Base-by-base conservation (phyloP, 306 rosid species). In the Lupinus albus region DNA sequence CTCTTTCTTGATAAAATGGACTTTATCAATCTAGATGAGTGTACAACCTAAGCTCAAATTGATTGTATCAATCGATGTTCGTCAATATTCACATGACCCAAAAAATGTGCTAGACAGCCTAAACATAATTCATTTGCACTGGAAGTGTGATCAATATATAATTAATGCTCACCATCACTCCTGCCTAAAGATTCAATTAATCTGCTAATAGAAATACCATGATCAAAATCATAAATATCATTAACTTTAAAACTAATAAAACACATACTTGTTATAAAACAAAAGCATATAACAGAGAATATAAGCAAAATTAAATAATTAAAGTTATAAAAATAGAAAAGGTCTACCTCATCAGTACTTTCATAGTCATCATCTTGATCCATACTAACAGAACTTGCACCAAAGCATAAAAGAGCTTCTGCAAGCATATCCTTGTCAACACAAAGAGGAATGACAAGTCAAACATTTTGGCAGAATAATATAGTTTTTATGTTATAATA, bases 321-420 rank as follows among this genome's bases (percentile, higher is more conserved):
- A 44, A 15, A 51, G 12, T 32, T 47, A 63, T 9, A 33, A 39
- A 15, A 61, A 8, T 13, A 7, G 45, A 9, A 62, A 1, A 28
- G 62, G 41, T 32, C 70, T 65, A 87, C 98, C 89, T 87, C 84
- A 10, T 79, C 79, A n/a, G 73, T 58, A 67, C 46, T 70, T 47
- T 77, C 76, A 61, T 15, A n/a, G 32, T 51, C 57, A 32, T 83
- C 84, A 18, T 84, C 78, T 68, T 84, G 85, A 64, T 85, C 84
- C 30, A 85, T 71, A 54, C 80, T 79, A 35, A 87, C 84, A 30
- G 92, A 92, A 77, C 72, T 84, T 66, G 98, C 96, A 50, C 98
- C 98, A 79, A 92, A 92, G 83, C 91, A 81, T 79, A 89, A 78
- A 50, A 92, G 91, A 65, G 98, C 86, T 12, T 89, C 98, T 64